Evolutionary conservation across 164 flowering plant genomes (phyloP).

Genomic region (Aristolochia californica): DNA sequence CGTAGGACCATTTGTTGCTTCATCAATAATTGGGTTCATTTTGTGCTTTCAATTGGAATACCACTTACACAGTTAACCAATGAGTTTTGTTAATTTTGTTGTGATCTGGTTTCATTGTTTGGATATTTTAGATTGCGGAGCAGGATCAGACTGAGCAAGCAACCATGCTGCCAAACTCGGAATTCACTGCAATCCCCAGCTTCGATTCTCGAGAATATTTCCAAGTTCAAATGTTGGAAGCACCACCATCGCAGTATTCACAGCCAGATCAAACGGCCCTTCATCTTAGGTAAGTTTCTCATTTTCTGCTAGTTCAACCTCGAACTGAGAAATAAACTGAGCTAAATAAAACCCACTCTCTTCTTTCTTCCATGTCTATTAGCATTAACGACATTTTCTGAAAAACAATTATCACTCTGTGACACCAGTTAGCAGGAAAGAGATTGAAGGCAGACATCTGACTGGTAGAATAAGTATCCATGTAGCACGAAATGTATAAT

Average conservation of each 20-base stretch:
- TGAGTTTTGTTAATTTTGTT: no score
- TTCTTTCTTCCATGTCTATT: neutral
- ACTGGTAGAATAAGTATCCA: no score
- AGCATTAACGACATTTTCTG: neutral
- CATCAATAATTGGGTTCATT: no score
- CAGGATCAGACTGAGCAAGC: slow-evolving; percentile 41
- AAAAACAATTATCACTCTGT: neutral
- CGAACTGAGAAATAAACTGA: no score
- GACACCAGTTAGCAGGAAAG: no score
- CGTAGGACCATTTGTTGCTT: no score
- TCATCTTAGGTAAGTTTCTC: slow-evolving; percentile 40
- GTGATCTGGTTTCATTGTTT: no score
- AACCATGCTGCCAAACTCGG: slow-evolving; percentile 34
- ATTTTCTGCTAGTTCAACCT: neutral
- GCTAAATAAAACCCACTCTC: no score
- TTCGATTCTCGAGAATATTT: slow-evolving; percentile 50
- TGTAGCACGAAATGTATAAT: no score
- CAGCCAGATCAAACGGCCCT: slow-evolving; percentile 50
- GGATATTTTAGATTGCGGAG: slow-evolving; percentile 38
- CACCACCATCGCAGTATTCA: slow-evolving; percentile 21
- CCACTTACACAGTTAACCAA: no score
- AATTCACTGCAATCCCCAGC: slow-evolving; percentile 39
- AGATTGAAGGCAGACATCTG: no score
- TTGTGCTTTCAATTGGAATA: no score
- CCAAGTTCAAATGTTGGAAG: slow-evolving; percentile 35